Evolutionary conservation across 441 rosid species (phyloP).

Genomic region (Monsonia emarginata): DNA sequence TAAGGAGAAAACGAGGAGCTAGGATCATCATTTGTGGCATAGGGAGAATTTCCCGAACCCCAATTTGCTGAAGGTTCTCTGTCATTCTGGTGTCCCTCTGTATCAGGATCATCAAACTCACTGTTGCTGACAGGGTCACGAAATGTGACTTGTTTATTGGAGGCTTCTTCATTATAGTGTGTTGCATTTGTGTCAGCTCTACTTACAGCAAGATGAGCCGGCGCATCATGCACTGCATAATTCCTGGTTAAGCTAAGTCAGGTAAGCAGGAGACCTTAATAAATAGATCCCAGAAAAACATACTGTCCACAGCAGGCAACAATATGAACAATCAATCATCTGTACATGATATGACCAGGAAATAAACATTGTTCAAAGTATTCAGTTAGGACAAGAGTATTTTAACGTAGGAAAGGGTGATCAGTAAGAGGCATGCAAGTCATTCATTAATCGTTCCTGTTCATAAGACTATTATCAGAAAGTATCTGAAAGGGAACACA

Average conservation of each 20-base stretch:
- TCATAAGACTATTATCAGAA: background rate
- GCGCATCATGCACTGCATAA: conserved; percentile 34
- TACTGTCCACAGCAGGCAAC: conserved; percentile 6
- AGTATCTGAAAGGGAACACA: background rate
- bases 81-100: conserved; percentile 43
- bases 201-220: conserved; percentile 31
- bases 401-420: background rate
- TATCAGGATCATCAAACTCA: conserved; percentile 56
- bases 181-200: conserved; percentile 33
- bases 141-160: conserved; percentile 68
- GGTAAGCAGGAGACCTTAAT: conserved; percentile 17
- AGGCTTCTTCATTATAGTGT: conserved; percentile 32
- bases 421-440: background rate
- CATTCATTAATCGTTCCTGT: background rate
- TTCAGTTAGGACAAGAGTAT: background rate
- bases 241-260: conserved; percentile 35
- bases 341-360: background rate
- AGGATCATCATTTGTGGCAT: conserved; percentile 48
- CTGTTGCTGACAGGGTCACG: conserved; percentile 66
- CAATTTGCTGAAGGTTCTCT: conserved; percentile 41
- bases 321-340: conserved; percentile 48
- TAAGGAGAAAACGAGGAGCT: conserved; percentile 55
- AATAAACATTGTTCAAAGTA: background rate
- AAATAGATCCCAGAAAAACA: conserved; percentile 15
- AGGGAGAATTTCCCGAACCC: conserved; percentile 45